Evolutionary conservation across 1,284 basidiomycete species (phyloP).

Genomic region (Neotropicomus parvogracilis): DNA sequence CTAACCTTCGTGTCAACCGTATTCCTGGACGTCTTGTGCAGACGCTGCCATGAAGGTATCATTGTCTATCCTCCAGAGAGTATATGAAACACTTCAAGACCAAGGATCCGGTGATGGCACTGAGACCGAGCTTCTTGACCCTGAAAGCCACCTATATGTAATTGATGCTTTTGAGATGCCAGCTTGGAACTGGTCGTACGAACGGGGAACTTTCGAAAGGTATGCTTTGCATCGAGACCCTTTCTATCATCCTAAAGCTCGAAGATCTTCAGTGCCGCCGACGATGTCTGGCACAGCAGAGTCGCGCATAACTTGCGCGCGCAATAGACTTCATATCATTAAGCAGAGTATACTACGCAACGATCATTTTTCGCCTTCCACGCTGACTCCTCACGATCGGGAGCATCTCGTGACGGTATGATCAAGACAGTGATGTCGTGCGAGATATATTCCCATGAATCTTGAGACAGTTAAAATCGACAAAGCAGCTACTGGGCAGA

Average conservation of each 20-base stretch:
- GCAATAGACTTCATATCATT: constrained; percentile 84
- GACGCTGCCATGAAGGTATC: constrained; percentile 82
- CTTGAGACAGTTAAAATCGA: constrained; percentile 77
- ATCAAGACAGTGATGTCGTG: constrained; percentile 10
- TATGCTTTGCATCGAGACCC: constrained; percentile 33
- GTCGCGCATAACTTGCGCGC: constrained; percentile 69
- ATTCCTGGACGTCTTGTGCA: constrained; percentile 28
- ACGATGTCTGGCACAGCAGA: constrained; percentile 77
- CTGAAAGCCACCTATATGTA: constrained; percentile 81
- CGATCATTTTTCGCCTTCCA: constrained; percentile 95
- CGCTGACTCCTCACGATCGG: constrained; percentile 81
- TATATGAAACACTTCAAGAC: constrained; percentile 80
- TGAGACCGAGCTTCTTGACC: constrained; percentile 68
- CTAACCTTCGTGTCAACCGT: constrained; percentile 11
- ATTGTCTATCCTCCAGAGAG: constrained; percentile 66
- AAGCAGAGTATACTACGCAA: constrained; percentile 88
- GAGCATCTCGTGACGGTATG: constrained; percentile 81
- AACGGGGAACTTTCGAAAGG: constrained; percentile 84
- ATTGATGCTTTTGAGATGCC: constrained; percentile 96
- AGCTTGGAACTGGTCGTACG: constrained; percentile 81
- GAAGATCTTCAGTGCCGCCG: constrained; percentile 44
- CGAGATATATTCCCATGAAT: constrained; percentile 12
- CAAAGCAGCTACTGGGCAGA: constrained; percentile 92
- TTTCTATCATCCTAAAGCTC: constrained; percentile 11
- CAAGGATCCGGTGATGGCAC: constrained; percentile 57